A percentile compares a stretch with the other conserved stretches of the same genome.
These are phyloP conservation scores for Tephrocybe sp. DNA, from an alignment of 768 basidiomycete genomes.

Conservation along the genomic window DNA sequence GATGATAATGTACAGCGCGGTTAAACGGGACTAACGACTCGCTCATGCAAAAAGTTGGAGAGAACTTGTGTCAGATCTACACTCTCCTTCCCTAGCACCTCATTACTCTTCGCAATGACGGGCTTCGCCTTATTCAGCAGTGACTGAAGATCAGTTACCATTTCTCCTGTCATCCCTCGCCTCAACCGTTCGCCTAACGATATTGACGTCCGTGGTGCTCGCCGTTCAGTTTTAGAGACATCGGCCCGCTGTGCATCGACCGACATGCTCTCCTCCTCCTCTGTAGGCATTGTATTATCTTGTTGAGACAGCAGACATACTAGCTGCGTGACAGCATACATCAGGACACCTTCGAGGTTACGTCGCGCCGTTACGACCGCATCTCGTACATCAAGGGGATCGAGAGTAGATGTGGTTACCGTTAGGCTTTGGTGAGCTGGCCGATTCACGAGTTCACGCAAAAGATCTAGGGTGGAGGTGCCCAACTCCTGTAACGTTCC, in stretches of 20 bases:
- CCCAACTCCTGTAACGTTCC: constrained; percentile 88
- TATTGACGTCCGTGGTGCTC: constrained; percentile 43
- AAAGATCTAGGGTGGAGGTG: constrained; percentile 72
- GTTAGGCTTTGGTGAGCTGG: constrained; percentile 59
- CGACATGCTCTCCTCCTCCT: constrained; percentile 43
- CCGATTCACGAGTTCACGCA: constrained; percentile 63
- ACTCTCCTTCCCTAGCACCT: constrained; percentile 41
- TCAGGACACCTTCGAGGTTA: constrained; percentile 64
- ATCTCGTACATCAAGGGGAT: constrained; percentile 52
- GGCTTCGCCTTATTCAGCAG: constrained; percentile 66
- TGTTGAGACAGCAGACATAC: constrained; percentile 79
- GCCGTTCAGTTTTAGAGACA: constrained; percentile 27
- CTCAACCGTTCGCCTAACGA: constrained; percentile 65
- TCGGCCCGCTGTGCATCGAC: constrained; percentile 34
- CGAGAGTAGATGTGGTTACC: constrained; percentile 26
- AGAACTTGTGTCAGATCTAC: constrained; percentile 65
- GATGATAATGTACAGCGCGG: background rate
- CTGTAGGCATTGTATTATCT: constrained; percentile 43
- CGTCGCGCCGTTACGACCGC: constrained; percentile 58
- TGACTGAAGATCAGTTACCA: constrained; percentile 69
- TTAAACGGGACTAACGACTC: constrained; percentile 37
- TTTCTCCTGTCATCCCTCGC: constrained; percentile 79
- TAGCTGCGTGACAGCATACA: constrained; percentile 77
- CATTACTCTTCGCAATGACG: constrained; percentile 59
- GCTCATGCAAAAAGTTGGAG: constrained; percentile 63